These are phyloP conservation scores for Agrocybe chaxingu DNA, from an alignment of 768 basidiomycete species.

Conservation along the genomic window DNA sequence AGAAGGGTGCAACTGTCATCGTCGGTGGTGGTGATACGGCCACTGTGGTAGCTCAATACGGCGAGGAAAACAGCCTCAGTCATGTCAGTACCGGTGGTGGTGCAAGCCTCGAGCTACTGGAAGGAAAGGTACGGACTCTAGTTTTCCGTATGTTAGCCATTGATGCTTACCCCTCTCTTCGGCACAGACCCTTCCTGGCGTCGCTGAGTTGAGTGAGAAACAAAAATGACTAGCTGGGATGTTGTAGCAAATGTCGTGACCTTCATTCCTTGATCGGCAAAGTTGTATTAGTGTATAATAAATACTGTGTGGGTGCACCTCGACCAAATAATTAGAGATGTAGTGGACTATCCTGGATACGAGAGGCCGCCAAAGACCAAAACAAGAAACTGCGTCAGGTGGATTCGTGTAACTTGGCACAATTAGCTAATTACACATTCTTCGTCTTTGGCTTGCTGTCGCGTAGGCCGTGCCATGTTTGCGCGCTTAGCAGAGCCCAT, in stretches of 20 bases:
- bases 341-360: background rate
- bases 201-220: conserved; percentile 87
- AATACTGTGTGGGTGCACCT: too few relatives aligned
- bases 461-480: conserved; percentile 80
- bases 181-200: conserved; percentile 82
- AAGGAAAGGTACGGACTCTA: conserved; percentile 77
- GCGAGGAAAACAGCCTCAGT: conserved; percentile 83
- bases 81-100: conserved; percentile 97
- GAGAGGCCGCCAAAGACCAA: background rate
- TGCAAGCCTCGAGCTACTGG: conserved; percentile 90
- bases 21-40: conserved; percentile 96
- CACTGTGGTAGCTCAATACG: conserved; percentile 88
- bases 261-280: too few relatives aligned
- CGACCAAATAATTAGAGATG: background rate
- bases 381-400: background rate
- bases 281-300: too few relatives aligned
- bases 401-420: background rate
- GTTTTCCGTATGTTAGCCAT: background rate
- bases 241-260: too few relatives aligned
- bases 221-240: conserved; percentile 13
- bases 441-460: conserved; percentile 87
- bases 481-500: conserved; percentile 66
- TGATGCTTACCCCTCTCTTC: conserved; percentile 13
- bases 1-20: conserved; percentile 87
- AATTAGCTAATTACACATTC: conserved; percentile 66